Evolutionary conservation across 2,329 filamentous ascomycete species (phyloP), one percentile per base, ranked within the genome.

Genomic region (Daldinia sp.): DNA sequence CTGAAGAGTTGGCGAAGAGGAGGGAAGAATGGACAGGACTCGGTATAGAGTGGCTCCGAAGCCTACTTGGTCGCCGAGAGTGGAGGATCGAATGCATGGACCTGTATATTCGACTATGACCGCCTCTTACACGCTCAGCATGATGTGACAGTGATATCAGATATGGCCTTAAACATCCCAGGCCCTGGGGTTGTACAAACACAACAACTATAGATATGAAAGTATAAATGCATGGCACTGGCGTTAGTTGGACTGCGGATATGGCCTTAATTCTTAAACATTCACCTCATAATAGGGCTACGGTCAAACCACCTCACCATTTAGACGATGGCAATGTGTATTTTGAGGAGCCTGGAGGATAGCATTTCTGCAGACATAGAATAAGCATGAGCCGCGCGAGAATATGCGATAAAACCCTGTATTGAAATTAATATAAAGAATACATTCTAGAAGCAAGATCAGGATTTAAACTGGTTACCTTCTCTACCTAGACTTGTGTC

Each of bases 71-170:
- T 3, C 89, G 89, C 80, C 89, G 92, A 75, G 94, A 98, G 79
- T 97, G 95, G 93, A 88, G 92, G 74, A 88, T 99, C 71, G 93
- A 95, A 64, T 98, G 94, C 79, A 87, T 99, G 80, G 94, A 97
- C 80, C 88, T 98, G 33, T 90, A 94, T 74, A 89, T 98, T 60
- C 86, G 93, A 70, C 82, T 97, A 71, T 96, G 75, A 83, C 44
- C 33, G 37, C 18, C n/a, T 28, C 9, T 18, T 15, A 15, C 50
- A 13, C 37, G 15, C n/a, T 30, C 13, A 26, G 9, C 26, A 26
- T 33, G 41, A 46, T 35, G 12, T 30, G 37, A 20, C 41, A 12
- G 13, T 50, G 35, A 58, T 54, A 23, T 6, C 30, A 9, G 33
- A 28, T 55, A 51, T 39, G 6, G 30, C 10, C 46, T 46, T 33